Percentiles rank a stretch among this genome's conserved stretches.
phyloP scores from a whole-genome alignment of 306 rosid genomes.

The Sindora glabra region DNA sequence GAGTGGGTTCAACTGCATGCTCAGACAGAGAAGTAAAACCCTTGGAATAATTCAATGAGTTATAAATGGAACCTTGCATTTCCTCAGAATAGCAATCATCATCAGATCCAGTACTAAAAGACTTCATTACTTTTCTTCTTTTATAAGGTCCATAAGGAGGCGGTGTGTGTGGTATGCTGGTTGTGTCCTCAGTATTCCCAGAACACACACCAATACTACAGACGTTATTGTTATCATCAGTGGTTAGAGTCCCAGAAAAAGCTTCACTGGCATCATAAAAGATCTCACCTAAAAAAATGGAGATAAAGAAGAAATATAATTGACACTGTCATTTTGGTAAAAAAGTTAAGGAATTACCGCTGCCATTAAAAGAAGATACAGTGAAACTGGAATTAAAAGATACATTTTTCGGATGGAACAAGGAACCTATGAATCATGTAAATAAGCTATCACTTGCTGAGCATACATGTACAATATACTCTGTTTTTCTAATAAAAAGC shows the following conservation, averaged over 20 bases:
- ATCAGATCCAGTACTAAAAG: conserved; percentile 22
- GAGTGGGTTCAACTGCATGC: conserved; percentile 50
- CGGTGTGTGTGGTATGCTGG: conserved; percentile 42
- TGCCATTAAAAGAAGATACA: conserved; percentile 1
- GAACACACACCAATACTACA: conserved; percentile 23
- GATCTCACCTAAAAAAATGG: conserved; percentile 53
- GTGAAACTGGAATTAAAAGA: neutral
- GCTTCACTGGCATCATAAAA: conserved; percentile 70
- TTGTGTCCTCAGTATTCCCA: conserved; percentile 15
- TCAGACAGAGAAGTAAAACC: conserved; percentile 23
- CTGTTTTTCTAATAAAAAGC: too few species aligned
- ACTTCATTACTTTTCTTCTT: conserved; percentile 58
- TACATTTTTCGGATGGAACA: too few species aligned
- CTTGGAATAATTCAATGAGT: conserved; percentile 20
- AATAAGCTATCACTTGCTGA: too few species aligned
- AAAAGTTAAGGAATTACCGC: too few species aligned
- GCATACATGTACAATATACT: too few species aligned
- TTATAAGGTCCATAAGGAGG: conserved; percentile 73
- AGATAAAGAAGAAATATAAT: conserved; percentile 12
- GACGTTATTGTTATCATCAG: conserved; percentile 27
- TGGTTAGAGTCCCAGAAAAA: conserved; percentile 20
- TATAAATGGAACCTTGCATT: conserved; percentile 9
- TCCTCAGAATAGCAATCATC: conserved; percentile 32
- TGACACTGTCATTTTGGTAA: conserved; percentile 15
- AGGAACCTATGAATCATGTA: too few species aligned